phyloP scores from a whole-genome alignment of 139 green algal genomes.

The Volvox africanus region DNA sequence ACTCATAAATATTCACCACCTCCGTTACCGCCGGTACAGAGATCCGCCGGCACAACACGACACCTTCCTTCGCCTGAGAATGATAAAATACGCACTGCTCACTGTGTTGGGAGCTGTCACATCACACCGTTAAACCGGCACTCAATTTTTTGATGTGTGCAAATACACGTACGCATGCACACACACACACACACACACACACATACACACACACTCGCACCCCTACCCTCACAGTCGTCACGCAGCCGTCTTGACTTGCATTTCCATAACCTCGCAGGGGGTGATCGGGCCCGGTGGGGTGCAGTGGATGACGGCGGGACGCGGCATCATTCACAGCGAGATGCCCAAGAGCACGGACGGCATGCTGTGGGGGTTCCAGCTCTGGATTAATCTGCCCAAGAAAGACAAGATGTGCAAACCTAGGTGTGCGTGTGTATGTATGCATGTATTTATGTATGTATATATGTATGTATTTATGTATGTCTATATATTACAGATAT shows the following conservation, averaged over 20 bases:
- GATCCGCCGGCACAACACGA: too few relatives aligned
- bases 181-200: too few relatives aligned
- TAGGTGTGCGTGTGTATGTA: conserved; percentile 29
- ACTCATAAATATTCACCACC: too few relatives aligned
- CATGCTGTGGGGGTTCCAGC: conserved; percentile 89
- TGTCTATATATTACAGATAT: background rate
- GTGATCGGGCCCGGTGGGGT: conserved; percentile 89
- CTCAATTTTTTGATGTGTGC: too few relatives aligned
- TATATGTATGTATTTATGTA: background rate
- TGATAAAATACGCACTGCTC: too few relatives aligned
- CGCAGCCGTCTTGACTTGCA: too few relatives aligned
- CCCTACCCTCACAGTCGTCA: too few relatives aligned
- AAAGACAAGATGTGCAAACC: conserved; percentile 94
- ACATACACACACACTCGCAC: too few relatives aligned
- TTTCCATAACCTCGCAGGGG: conserved; percentile 57
- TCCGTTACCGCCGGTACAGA: too few relatives aligned
- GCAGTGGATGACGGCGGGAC: conserved; percentile 91
- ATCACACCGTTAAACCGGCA: background rate
- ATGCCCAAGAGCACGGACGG: conserved; percentile 81
- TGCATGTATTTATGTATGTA: background rate
- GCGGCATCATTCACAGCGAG: conserved; percentile 90
- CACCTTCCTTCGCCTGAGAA: too few relatives aligned
- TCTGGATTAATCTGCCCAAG: conserved; percentile 91
- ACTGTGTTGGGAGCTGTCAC: too few relatives aligned
- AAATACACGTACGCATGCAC: too few relatives aligned